phyloP scores from a whole-genome alignment of 2,329 filamentous ascomycete genomes.

The Fusarium kyushuense region DNA sequence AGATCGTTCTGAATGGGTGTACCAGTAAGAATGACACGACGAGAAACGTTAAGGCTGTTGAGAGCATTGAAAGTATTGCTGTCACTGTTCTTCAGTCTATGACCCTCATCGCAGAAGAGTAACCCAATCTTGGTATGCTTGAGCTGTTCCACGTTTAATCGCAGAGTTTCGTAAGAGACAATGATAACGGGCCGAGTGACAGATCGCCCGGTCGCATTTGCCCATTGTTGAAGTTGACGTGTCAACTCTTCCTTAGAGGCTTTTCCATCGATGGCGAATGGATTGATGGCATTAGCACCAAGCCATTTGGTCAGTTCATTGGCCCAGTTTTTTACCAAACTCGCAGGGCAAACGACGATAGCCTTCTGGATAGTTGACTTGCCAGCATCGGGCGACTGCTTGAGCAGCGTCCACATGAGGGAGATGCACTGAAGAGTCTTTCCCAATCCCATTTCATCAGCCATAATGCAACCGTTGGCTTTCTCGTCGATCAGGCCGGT shows the following conservation, averaged over 20 bases:
- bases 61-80: slow-evolving; percentile 94
- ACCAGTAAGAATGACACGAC: slow-evolving; percentile 93
- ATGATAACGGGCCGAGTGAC: slow-evolving; percentile 95
- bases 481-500: slow-evolving; percentile 95
- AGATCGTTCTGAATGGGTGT: slow-evolving; percentile 98
- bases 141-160: slow-evolving; percentile 89
- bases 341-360: slow-evolving; percentile 96
- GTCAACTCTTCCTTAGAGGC: slow-evolving; percentile 94
- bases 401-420: slow-evolving; percentile 94
- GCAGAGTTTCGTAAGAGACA: slow-evolving; percentile 95
- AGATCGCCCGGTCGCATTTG: slow-evolving; percentile 87
- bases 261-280: slow-evolving; percentile 97
- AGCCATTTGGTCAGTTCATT: slow-evolving; percentile 98
- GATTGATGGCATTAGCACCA: slow-evolving; percentile 87
- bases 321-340: slow-evolving; percentile 96
- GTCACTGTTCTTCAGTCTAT: slow-evolving; percentile 96
- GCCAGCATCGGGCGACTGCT: slow-evolving; percentile 95
- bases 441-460: slow-evolving; percentile 97
- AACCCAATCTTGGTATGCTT: slow-evolving; percentile 91
- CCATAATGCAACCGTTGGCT: slow-evolving; percentile 98
- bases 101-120: slow-evolving; percentile 95
- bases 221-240: slow-evolving; percentile 93
- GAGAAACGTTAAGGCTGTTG: slow-evolving; percentile 88
- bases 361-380: slow-evolving; percentile 95
- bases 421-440: slow-evolving; percentile 98